Conservation (phyloP, 2,329 filamentous ascomycete genomes). For the Aschersonia sp. region DNA sequence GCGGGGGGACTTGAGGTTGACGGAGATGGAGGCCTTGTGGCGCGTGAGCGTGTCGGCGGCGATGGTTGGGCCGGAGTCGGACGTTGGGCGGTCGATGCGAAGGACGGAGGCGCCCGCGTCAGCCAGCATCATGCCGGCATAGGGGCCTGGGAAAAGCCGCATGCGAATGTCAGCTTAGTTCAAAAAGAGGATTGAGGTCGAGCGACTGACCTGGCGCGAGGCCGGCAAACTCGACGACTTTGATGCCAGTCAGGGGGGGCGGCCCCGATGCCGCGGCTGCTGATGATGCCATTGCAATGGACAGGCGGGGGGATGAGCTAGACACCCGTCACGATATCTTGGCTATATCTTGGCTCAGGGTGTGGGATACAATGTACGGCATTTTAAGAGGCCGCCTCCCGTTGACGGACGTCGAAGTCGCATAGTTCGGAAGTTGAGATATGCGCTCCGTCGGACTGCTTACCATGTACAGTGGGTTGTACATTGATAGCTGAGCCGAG, state of each 20-base stretch:
- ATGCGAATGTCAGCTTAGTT: background rate
- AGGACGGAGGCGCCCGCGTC: conserved; percentile 83
- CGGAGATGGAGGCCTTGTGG: conserved; percentile 64
- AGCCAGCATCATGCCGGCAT: conserved; percentile 75
- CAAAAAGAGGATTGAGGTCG: background rate
- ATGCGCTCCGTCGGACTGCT: no score
- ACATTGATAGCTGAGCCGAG: no score
- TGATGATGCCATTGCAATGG: background rate
- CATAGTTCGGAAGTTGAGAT: no score
- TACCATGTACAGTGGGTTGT: no score
- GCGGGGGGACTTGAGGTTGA: conserved; percentile 58
- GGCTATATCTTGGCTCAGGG: no score
- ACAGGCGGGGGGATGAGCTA: no score
- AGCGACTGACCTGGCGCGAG: conserved; percentile 41
- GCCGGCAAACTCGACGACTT: conserved; percentile 45
- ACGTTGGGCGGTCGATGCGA: conserved; percentile 57
- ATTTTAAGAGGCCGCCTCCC: no score
- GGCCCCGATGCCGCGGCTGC: conserved; percentile 4
- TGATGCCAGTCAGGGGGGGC: conserved; percentile 32
- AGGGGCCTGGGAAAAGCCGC: conserved; percentile 46
- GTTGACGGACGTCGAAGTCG: no score
- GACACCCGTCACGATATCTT: no score
- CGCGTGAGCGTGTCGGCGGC: conserved; percentile 63
- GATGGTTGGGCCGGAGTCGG: conserved; percentile 13
- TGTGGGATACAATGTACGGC: no score